These are phyloP conservation scores for Erythrophleum ivorense DNA, from an alignment of 331 rosid genomes.

Conservation along the genomic window DNA sequence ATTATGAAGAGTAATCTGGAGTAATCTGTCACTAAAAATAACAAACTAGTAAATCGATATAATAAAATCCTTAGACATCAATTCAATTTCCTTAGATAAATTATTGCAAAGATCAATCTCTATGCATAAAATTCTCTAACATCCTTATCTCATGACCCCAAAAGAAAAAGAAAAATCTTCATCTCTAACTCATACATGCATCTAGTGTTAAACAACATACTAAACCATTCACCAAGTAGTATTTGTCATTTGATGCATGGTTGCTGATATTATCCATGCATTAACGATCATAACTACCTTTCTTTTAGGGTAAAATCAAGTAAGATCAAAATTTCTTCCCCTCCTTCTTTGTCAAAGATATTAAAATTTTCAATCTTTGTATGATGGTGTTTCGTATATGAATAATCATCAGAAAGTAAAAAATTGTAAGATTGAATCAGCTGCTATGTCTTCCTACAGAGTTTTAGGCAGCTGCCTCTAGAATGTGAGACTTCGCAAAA, in stretches of 20 bases:
- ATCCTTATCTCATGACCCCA: not conserved
- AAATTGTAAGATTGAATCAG: slow-evolving; percentile 23
- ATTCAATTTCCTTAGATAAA: not conserved
- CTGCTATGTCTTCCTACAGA: slow-evolving; percentile 37
- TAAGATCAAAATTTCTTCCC: slow-evolving; percentile 29
- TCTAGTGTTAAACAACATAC: too few relatives aligned
- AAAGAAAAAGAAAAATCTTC: not conserved
- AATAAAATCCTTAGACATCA: not conserved
- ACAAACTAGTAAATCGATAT: not conserved
- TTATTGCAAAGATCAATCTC: not conserved
- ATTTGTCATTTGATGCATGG: slow-evolving; percentile 2
- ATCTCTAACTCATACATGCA: not conserved
- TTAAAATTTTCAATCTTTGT: slow-evolving; percentile 34
- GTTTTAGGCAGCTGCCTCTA: slow-evolving; percentile 13
- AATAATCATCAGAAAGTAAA: not conserved
- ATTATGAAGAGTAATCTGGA: not conserved
- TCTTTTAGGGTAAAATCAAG: slow-evolving; percentile 32
- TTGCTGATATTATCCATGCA: slow-evolving; percentile 28
- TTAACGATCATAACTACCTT: slow-evolving; percentile 31
- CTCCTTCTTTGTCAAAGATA: slow-evolving; percentile 31
- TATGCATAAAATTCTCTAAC: slow-evolving; percentile 11
- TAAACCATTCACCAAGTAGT: slow-evolving; percentile 23
- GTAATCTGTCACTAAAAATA: not conserved
- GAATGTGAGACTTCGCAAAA: slow-evolving; percentile 32
- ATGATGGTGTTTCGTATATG: slow-evolving; percentile 14